Evolutionary conservation across 164 flowering plant genomes (phyloP).

Genomic region (Platanus orientalis): DNA sequence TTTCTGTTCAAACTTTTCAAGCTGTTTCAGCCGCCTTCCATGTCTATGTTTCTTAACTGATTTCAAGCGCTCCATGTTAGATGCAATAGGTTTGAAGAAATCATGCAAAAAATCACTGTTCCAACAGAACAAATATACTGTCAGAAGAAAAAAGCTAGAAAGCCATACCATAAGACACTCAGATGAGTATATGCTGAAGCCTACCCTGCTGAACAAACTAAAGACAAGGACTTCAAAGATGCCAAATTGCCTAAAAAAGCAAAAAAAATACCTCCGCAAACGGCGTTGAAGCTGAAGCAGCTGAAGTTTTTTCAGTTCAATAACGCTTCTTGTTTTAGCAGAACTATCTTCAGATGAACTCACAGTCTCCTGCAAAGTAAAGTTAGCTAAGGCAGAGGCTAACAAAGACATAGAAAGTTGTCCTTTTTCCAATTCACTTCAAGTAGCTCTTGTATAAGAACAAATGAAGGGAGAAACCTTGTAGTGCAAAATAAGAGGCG

Average conservation of each 20-base stretch:
- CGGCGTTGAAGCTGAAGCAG: conserved; percentile 86
- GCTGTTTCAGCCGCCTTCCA: conserved; percentile 86
- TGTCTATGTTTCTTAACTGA: conserved; percentile 80
- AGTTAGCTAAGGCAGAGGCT: neutral
- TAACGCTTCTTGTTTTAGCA: conserved; percentile 91
- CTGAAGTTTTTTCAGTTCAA: conserved; percentile 95
- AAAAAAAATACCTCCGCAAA: conserved; percentile 52
- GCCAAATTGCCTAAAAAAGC: neutral
- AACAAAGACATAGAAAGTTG: neutral
- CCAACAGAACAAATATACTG: conserved; percentile 11
- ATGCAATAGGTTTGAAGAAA: conserved; percentile 72
- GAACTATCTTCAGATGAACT: conserved; percentile 88
- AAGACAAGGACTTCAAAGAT: neutral
- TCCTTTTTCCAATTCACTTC: neutral
- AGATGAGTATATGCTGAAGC: neutral
- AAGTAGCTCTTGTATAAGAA: neutral
- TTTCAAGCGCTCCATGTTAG: conserved; percentile 80
- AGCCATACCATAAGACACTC: neutral
- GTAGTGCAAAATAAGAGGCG: too few relatives aligned
- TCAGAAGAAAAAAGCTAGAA: conserved; percentile 5
- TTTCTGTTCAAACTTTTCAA: conserved; percentile 86
- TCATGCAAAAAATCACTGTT: conserved; percentile 84
- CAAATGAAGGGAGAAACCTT: too few relatives aligned
- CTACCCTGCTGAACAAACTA: neutral
- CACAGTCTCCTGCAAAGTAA: conserved; percentile 62